phyloP scores from a whole-genome alignment of 2,329 filamentous ascomycete genomes.

The Cladophialophora yegresii region DNA sequence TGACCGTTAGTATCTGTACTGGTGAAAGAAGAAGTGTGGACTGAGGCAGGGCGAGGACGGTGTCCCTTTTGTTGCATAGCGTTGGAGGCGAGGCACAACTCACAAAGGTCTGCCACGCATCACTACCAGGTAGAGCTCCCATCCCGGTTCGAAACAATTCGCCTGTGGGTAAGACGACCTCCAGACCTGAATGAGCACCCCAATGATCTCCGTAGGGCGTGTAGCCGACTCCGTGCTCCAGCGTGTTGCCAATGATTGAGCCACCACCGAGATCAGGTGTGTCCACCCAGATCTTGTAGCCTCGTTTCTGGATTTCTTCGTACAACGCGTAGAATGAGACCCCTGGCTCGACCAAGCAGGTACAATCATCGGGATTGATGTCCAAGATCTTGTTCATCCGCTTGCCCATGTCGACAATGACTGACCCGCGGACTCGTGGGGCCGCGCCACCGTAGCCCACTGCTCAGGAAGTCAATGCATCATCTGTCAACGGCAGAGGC shows the following conservation, averaged over 20 bases:
- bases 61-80: not conserved
- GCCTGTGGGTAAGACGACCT: slow-evolving; percentile 48
- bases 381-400: slow-evolving; percentile 47
- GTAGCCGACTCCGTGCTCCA: slow-evolving; percentile 35
- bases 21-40: not conserved
- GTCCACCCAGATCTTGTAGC: slow-evolving; percentile 50
- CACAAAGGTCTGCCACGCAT: slow-evolving; percentile 38
- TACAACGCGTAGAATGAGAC: slow-evolving; percentile 47
- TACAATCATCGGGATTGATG: slow-evolving; percentile 43
- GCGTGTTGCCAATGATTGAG: slow-evolving; percentile 39
- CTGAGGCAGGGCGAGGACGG: no score
- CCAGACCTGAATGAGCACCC: slow-evolving; percentile 49
- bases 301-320: slow-evolving; percentile 43
- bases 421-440: slow-evolving; percentile 48
- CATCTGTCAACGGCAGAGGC: not conserved
- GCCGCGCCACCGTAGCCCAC: slow-evolving; percentile 50
- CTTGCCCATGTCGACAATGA: slow-evolving; percentile 48
- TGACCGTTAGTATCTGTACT: not conserved
- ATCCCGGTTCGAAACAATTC: slow-evolving; percentile 47
- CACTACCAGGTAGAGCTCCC: slow-evolving; percentile 42
- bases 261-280: slow-evolving; percentile 11
- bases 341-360: slow-evolving; percentile 49
- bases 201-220: slow-evolving; percentile 49
- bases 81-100: not conserved
- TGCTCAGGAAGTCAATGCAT: not conserved